These are phyloP conservation scores for Chalciporus piperatus DNA, from an alignment of 768 basidiomycete species.

Conservation along the genomic window DNA sequence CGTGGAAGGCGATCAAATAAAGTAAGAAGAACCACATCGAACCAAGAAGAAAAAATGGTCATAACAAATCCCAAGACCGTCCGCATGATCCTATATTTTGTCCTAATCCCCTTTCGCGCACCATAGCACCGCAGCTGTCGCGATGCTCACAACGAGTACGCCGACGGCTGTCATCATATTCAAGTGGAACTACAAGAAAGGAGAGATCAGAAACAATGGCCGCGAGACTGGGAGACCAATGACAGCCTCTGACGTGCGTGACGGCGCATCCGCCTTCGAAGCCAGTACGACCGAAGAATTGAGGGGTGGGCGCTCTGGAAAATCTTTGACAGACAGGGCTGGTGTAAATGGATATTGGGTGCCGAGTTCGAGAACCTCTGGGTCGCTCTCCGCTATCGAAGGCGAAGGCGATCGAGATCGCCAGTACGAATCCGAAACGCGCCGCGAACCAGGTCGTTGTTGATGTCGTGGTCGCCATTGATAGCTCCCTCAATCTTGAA, in stretches of 20 bases:
- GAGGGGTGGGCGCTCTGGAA: constrained; percentile 22
- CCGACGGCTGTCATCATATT: constrained; percentile 54
- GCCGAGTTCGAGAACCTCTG: constrained; percentile 19
- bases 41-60: constrained; percentile 8
- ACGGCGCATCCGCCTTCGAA: constrained; percentile 17
- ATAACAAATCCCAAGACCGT: constrained; percentile 17
- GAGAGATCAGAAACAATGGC: constrained; percentile 12
- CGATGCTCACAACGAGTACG: constrained; percentile 62
- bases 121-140: constrained; percentile 73
- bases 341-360: constrained; percentile 31
- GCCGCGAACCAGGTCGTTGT: constrained; percentile 20
- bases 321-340: constrained; percentile 30
- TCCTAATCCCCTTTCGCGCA: constrained; percentile 50
- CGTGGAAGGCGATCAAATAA: no score
- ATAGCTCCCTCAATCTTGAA: constrained; percentile 31
- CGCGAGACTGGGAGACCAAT: constrained; percentile 22
- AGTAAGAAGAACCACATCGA: constrained; percentile 11
- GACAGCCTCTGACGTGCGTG: constrained; percentile 26
- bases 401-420: constrained; percentile 31
- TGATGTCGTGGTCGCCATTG: constrained; percentile 15
- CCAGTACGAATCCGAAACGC: constrained; percentile 21
- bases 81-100: constrained; percentile 14
- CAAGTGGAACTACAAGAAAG: constrained; percentile 28
- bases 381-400: constrained; percentile 30
- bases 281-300: constrained; percentile 9